phyloP scores from a whole-genome alignment of 202 grass and related monocot genomes.

The Bolboschoenoplectus hybrid region DNA sequence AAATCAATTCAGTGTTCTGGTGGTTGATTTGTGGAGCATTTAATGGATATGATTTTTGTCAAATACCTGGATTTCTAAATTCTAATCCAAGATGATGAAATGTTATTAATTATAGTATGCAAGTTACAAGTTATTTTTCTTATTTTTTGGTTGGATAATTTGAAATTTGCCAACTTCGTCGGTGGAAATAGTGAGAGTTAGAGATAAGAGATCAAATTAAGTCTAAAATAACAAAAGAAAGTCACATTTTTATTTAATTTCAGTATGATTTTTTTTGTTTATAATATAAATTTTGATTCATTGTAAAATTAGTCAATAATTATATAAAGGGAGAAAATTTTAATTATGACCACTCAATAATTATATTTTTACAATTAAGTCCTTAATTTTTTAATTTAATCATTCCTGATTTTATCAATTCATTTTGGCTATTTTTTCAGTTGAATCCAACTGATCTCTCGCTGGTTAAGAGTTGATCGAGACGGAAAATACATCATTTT shows the following conservation, averaged over 20 bases:
- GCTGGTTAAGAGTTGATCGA: too few relatives aligned
- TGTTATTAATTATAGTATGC: constrained; percentile 5
- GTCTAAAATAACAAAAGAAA: too few relatives aligned
- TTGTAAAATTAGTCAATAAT: neutral
- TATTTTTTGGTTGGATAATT: neutral
- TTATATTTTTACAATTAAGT: neutral
- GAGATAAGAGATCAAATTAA: too few relatives aligned
- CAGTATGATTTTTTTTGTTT: too few relatives aligned
- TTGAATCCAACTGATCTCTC: too few relatives aligned
- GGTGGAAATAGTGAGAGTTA: neutral
- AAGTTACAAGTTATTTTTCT: neutral
- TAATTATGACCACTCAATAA: neutral
- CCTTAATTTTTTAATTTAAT: neutral
- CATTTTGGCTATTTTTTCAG: too few relatives aligned
- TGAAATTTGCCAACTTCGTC: neutral
- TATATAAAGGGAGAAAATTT: neutral
- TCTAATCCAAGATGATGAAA: neutral
- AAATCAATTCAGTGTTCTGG: constrained; percentile 14
- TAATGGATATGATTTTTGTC: neutral
- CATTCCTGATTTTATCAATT: too few relatives aligned
- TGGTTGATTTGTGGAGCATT: neutral
- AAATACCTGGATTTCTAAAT: constrained; percentile 3
- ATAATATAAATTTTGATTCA: too few relatives aligned
- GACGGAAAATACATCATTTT: too few relatives aligned
- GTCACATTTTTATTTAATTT: too few relatives aligned